These are phyloP conservation scores for Penicillium verhagenii DNA, from an alignment of 495 filamentous ascomycete genomes.

Conservation along the genomic window DNA sequence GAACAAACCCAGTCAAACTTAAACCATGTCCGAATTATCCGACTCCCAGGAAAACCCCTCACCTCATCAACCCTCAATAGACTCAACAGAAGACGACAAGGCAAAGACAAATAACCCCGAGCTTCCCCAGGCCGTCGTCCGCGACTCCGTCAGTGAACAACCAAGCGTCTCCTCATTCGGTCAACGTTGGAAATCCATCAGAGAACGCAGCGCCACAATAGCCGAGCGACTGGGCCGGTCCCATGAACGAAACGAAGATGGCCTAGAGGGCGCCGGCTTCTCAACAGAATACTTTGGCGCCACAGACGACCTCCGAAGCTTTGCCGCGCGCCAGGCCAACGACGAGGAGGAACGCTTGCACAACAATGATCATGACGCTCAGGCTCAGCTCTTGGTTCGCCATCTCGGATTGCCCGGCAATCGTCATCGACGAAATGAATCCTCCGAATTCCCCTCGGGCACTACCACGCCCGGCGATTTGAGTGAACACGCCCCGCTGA, in stretches of 20 bases:
- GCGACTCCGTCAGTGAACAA: conserved; percentile 12
- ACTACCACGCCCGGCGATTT: conserved; percentile 19
- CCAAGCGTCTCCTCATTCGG: conserved; percentile 9
- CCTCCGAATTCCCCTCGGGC: conserved; percentile 16
- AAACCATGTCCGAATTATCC: conserved; percentile 9
- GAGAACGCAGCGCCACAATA: conserved; percentile 20
- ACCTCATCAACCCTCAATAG: conserved; percentile 8
- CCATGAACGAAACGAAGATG: conserved; percentile 27
- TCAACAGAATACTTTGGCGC: conserved; percentile 30
- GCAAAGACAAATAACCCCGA: not conserved
- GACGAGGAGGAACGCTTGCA: conserved; percentile 18
- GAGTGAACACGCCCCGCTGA: conserved; percentile 17
- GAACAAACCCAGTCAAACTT: not conserved
- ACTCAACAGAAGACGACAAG: conserved; percentile 6
- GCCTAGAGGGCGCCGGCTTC: conserved; percentile 21
- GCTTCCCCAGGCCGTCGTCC: not conserved
- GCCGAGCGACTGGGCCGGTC: conserved; percentile 28
- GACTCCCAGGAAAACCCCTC: conserved; percentile 17
- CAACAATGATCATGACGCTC: conserved; percentile 15
- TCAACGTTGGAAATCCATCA: conserved; percentile 24
- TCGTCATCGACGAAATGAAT: not conserved
- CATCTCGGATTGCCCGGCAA: conserved; percentile 18
- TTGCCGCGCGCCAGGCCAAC: conserved; percentile 13
- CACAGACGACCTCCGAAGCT: conserved; percentile 28
- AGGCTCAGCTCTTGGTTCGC: conserved; percentile 26